Conservation (phyloP, 2,329 filamentous ascomycete genomes). For the Lecanosticta acicola region DNA sequence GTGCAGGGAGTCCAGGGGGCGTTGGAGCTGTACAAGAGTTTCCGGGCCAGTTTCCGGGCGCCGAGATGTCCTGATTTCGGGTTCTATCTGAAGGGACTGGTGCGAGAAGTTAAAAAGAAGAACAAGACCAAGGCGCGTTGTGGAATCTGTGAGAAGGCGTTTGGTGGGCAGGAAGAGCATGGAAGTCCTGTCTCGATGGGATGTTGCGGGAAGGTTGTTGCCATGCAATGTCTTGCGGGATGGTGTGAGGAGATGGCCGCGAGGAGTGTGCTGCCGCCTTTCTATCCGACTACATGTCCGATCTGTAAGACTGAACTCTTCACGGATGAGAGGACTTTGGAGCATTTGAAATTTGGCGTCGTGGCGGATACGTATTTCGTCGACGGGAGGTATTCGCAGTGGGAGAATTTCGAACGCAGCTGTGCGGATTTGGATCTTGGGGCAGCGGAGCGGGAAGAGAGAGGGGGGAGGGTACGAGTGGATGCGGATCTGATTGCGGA, state of each 20-base stretch:
- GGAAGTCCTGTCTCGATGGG: not conserved
- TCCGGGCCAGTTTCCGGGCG: not conserved
- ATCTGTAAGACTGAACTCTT: not conserved
- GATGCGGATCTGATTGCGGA: not conserved
- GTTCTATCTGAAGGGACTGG: not conserved
- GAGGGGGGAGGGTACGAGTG: not conserved
- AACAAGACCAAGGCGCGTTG: not conserved
- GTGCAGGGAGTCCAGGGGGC: not conserved
- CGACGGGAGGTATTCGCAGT: slow-evolving; percentile 4
- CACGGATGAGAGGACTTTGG: not conserved
- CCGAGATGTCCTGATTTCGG: not conserved
- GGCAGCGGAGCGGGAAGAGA: not conserved
- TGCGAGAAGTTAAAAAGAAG: not conserved
- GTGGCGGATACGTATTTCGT: not conserved
- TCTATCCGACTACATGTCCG: not conserved
- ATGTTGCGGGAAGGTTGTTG: not conserved
- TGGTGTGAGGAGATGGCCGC: not conserved
- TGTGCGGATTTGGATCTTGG: slow-evolving; percentile 14
- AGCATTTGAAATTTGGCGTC: not conserved
- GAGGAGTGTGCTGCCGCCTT: not conserved
- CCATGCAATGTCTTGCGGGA: not conserved
- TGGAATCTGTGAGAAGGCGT: not conserved
- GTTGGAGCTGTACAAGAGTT: not conserved
- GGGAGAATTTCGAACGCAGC: slow-evolving; percentile 16
- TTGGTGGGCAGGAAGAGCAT: not conserved